Base-by-base conservation (phyloP, 1,284 basidiomycete species). In the Ceratobasidium sp. region DNA sequence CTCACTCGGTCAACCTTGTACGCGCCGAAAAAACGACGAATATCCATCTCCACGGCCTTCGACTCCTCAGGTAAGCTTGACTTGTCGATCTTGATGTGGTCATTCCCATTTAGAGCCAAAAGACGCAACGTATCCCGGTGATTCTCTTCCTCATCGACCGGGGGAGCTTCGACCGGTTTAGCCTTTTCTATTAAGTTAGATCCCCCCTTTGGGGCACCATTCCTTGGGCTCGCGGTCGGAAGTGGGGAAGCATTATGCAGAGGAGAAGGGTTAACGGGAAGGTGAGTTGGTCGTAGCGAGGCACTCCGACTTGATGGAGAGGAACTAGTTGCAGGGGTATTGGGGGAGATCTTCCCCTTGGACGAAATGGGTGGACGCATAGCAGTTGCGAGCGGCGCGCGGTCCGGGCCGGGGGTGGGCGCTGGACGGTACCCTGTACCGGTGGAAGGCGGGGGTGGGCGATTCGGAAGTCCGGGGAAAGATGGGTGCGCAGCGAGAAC, bases 1-100 rank as follows among this genome's bases (percentile, higher is more conserved):
- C 89, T 78, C 81, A 91, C 91, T 85, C 87, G 86, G 74, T 93
- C 90, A 47, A 91, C 85, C 75, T 87, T 84, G 81, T 93, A 92
- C 53, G 85, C 88, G 27, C 85, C 84, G 79, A 93, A 74, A 63
- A 66, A 73, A 24, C 57, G 51, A 24, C 74, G 36, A 29, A 75
- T 67, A 24, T 75, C 74, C 63, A 67, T 44, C 24, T 75, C 64
- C 11, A 75, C 65, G 14, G 57, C n/a, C 41, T 75, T 63, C 2
- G 57, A 75, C 41, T 63, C 65, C 33, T 73, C 69, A 19, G 69
- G 73, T 31, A 67, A 66, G 57, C 69, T 73, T 50, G 44, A 87
- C 85, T 69, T 62, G 59, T 88, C 87, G 22, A 93, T 83, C 75
- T 85, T 86, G 54, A 92, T 85, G 82, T 93, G 87, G 24, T 92